Conservation (phyloP, 2,329 filamentous ascomycete species). For the Fusarium buharicum region DNA sequence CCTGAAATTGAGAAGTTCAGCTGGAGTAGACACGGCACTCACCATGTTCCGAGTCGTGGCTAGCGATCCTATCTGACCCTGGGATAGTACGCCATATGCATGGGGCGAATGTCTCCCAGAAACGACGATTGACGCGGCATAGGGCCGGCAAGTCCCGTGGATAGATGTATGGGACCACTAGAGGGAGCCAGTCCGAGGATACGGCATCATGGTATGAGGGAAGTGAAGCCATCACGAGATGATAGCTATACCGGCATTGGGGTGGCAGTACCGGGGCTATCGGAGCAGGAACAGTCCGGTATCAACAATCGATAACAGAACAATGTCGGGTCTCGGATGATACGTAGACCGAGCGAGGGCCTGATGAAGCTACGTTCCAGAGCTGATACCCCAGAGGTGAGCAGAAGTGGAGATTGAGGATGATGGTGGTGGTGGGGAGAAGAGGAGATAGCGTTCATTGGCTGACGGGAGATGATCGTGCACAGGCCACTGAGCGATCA, state of each 20-base stretch:
- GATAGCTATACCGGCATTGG: background rate
- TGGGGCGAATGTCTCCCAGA: constrained; percentile 61
- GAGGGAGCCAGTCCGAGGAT: constrained; percentile 59
- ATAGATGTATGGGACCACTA: constrained; percentile 59
- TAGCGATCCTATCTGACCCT: constrained; percentile 51
- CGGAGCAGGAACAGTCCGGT: background rate
- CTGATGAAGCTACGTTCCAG: constrained; percentile 19
- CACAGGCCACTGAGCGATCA: constrained; percentile 21
- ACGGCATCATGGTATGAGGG: constrained; percentile 66
- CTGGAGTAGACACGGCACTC: constrained; percentile 35
- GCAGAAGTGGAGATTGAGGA: constrained; percentile 16
- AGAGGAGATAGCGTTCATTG: too few relatives aligned
- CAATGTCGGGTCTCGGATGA: background rate
- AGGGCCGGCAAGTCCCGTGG: constrained; percentile 56
- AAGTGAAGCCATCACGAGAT: constrained; percentile 48
- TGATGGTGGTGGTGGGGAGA: background rate
- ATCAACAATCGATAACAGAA: background rate
- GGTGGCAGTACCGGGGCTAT: too few relatives aligned
- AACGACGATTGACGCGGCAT: constrained; percentile 60
- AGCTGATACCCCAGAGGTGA: constrained; percentile 9
- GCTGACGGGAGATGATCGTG: background rate
- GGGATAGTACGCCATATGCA: constrained; percentile 65
- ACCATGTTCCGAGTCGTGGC: constrained; percentile 59
- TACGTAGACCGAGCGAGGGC: background rate
- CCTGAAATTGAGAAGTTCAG: background rate